Evolutionary conservation across 495 filamentous ascomycete species (phyloP), one percentile per base, ranked within the genome.

Genomic region (Xylaria nigripes): DNA sequence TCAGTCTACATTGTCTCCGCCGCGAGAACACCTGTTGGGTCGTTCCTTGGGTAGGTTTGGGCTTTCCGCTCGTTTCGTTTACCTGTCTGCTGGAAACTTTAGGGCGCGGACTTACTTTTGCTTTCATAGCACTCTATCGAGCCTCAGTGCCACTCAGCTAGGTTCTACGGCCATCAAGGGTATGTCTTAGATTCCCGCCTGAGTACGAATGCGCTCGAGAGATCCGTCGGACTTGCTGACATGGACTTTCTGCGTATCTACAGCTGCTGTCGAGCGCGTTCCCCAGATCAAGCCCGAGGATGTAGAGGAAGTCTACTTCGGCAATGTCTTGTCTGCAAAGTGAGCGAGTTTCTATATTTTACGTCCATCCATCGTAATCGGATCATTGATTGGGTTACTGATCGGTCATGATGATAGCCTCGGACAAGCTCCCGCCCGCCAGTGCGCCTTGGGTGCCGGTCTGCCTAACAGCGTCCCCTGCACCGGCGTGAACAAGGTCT

Each of bases 401-500:
- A 62, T 56, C 52, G 42, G 16, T 60, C 23, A 25, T 44, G n/a
- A 49, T 43, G 38, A 47, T 63, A 98, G 93, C 72, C 81, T 97
- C 63, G 93, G 93, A 51, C 93, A 98, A 72, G 95, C 94, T 68
- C 93, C 93, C 50, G 90, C 94, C 50, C 85, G 94, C 46, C 93
- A 98, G 75, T 94, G 87, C 68, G 90, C 90, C 51, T 77, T 98
- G 63, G 78, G 81, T 60, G 93, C 90, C 58, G 93, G 93, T 46
- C 85, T 98, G 51, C 69, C 79, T 2, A 75, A 93, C 16, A 76
- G 79, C 13, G 87, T 85, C 48, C 82, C 95, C 63, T 87, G 84
- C 74, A 97, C 94, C 40, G 95, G 90, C 25, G 80, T 98, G 54
- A 98, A 97, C 84, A 98, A 98, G 75, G 93, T 98, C 63, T 98